phyloP scores from a whole-genome alignment of 140 eudicot genomes.

The Erigeron philadelphicus region DNA sequence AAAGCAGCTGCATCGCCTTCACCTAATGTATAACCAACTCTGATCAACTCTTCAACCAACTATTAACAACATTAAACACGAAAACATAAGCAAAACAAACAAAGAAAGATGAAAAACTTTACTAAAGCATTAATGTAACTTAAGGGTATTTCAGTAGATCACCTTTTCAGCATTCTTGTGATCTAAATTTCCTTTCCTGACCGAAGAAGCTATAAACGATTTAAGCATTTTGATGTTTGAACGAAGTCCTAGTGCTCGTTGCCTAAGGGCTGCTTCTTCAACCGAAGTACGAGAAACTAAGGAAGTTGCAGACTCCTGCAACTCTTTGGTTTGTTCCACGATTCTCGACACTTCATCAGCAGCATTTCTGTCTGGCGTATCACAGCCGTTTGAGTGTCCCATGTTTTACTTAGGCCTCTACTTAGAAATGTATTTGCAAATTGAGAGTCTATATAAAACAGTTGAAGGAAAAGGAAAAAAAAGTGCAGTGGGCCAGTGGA shows the following conservation, averaged over 20 bases:
- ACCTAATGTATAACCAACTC: conserved; percentile 50
- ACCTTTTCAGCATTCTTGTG: conserved; percentile 49
- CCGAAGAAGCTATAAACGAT: conserved; percentile 27
- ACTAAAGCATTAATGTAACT: neutral
- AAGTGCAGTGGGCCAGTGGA: conserved; percentile 1
- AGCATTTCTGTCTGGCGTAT: conserved; percentile 21
- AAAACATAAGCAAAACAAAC: neutral
- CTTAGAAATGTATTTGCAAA: neutral
- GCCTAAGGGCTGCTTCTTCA: conserved; percentile 59
- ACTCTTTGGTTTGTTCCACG: conserved; percentile 56
- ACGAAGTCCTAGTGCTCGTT: conserved; percentile 48
- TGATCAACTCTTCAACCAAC: conserved; percentile 60
- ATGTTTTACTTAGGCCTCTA: conserved; percentile 16
- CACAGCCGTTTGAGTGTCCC: conserved; percentile 40
- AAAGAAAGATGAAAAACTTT: neutral
- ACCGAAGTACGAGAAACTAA: conserved; percentile 46
- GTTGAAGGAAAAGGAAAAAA: neutral
- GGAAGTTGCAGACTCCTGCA: conserved; percentile 65
- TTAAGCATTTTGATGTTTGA: conserved; percentile 44
- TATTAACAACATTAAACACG: conserved; percentile 8
- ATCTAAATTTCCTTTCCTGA: conserved; percentile 32
- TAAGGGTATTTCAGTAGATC: neutral
- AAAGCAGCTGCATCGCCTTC: conserved; percentile 88
- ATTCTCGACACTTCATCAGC: conserved; percentile 49
- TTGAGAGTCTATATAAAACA: conserved; percentile 4